phyloP scores from a whole-genome alignment of 2,329 filamentous ascomycete genomes.

The Fusarium clavum region DNA sequence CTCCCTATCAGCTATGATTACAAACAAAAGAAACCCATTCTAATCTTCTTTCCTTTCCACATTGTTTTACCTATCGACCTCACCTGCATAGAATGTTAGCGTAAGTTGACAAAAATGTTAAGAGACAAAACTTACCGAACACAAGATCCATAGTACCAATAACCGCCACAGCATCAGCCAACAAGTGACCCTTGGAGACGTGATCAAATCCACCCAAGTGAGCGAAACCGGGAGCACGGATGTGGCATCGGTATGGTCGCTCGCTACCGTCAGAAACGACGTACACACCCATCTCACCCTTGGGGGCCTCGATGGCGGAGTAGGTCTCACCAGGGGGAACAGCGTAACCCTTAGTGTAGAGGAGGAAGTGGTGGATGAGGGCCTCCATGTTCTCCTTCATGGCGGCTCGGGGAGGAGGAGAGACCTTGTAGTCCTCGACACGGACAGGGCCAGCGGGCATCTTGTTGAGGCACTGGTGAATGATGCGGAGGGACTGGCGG shows the following conservation, averaged over 20 bases:
- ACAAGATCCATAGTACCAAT: conserved; percentile 92
- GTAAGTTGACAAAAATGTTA: conserved; percentile 21
- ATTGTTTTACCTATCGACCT: conserved; percentile 68
- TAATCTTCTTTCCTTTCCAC: conserved; percentile 48
- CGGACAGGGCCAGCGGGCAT: conserved; percentile 95
- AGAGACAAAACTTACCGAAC: conserved; percentile 72
- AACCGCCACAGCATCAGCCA: conserved; percentile 96
- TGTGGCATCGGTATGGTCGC: conserved; percentile 97
- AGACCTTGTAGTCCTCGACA: conserved; percentile 98
- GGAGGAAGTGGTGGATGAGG: conserved; percentile 97
- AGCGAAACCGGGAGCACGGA: conserved; percentile 95
- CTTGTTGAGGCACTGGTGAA: conserved; percentile 98
- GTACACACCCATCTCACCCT: conserved; percentile 99
- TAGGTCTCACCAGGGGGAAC: conserved; percentile 99
- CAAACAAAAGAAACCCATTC: conserved; percentile 53
- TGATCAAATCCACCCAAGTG: conserved; percentile 96
- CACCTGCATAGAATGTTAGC: conserved; percentile 61
- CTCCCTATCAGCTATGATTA: conserved; percentile 56
- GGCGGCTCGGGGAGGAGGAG: conserved; percentile 91
- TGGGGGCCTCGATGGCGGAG: conserved; percentile 97
- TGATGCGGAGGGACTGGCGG: conserved; percentile 96
- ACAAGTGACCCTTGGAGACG: conserved; percentile 87
- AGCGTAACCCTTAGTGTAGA: conserved; percentile 98
- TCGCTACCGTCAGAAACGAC: conserved; percentile 96
- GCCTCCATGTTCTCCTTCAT: conserved; percentile 99